Conservation (phyloP, 2,329 filamentous ascomycete genomes). For the Ophiosphaerella korrae region DNA sequence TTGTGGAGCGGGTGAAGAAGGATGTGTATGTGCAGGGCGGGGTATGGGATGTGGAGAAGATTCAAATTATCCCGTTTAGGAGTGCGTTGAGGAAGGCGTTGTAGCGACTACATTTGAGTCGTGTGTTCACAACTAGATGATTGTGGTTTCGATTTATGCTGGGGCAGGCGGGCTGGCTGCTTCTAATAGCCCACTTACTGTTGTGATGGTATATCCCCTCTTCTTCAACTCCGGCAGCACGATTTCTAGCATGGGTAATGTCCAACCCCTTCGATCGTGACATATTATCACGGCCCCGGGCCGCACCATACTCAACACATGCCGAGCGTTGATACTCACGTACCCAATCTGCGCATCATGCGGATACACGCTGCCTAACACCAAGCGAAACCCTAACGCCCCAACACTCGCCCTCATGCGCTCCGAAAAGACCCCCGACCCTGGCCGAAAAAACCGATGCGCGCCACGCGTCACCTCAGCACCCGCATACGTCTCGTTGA, state of each 20-base stretch:
- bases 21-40: constrained; percentile 75
- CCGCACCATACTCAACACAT: constrained; percentile 78
- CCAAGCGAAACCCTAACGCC: constrained; percentile 69
- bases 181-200: constrained; percentile 52
- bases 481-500: constrained; percentile 61
- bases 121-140: no score
- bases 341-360: constrained; percentile 86
- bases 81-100: constrained; percentile 52
- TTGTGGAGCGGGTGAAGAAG: constrained; percentile 66
- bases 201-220: constrained; percentile 73
- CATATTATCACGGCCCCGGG: constrained; percentile 83
- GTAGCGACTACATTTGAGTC: constrained; percentile 18
- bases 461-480: constrained; percentile 52
- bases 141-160: no score
- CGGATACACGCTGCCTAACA: constrained; percentile 85
- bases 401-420: constrained; percentile 67
- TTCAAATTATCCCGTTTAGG: constrained; percentile 57
- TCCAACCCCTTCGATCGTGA: constrained; percentile 85
- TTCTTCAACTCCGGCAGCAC: constrained; percentile 74
- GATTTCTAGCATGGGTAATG: constrained; percentile 73
- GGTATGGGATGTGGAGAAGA: constrained; percentile 73
- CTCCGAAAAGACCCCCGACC: constrained; percentile 79
- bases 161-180: not conserved
- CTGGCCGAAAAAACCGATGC: constrained; percentile 75
- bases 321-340: constrained; percentile 71